Evolutionary conservation across 2,329 filamentous ascomycete species (phyloP), one percentile per base, ranked within the genome.

Genomic region (Cryoendolithus antarcticus): DNA sequence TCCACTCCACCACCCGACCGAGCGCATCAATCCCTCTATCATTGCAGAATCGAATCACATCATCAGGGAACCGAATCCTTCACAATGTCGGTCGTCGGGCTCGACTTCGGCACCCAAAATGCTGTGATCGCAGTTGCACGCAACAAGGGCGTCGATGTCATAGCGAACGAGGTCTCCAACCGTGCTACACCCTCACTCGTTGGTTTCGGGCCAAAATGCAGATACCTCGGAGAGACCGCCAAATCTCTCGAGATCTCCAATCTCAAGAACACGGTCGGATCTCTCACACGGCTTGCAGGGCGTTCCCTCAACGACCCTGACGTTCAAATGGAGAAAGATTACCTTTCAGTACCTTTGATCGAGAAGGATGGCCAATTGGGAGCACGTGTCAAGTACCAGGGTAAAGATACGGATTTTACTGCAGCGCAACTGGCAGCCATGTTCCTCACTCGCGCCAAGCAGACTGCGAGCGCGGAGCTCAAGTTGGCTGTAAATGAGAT

Each of bases 241-340:
- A 96, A 96, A 77, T 96, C 89, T 52, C 89, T 95, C 70, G 91
- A 98, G 69, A 93, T 94, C 62, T 94, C 89, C 59, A 98, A 98
- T 74, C 78, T 96, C 59, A 98, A 96, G 74, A 98, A 98, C 75
- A 98, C 91, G 52, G 84, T 98, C 67, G 73, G 77, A 63, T 88
- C 78, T 51, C 75, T 98, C 57, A 94, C 94, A 71, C 85, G 91
- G 58, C 80, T 98, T 54, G 82, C 82, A 58, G 91, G 91, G 59
- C 86, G 91, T 60, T 72, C 75, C 47, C 74, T 89, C 66, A 80
- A 73, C 62, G 91, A 98, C 60, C 86, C 91, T 60, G 91, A 98
- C 73, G 74, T 94, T 48, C 75, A 86, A 66, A 74, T 91, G 59
- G 91, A 98, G 74, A 83, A 93, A 68, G 74, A 93, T 59, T 95